Evolutionary conservation across 345 rosid species (phyloP), one percentile per base, ranked within the genome.

Genomic region (Syzygium aqueum): DNA sequence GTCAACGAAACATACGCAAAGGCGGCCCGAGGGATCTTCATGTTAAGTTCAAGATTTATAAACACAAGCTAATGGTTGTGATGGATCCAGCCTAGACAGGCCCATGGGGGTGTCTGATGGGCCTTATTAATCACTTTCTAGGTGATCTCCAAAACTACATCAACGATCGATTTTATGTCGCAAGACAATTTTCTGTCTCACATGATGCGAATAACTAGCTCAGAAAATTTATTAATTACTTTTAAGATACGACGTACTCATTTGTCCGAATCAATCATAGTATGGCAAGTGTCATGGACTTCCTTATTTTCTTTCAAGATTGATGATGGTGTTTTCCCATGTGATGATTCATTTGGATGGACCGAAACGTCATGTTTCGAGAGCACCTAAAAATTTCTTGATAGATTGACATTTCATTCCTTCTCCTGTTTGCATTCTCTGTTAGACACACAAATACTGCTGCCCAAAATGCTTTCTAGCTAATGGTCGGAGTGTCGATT

Each of bases 321-420:
- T 0, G 17, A 33, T 9, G 6, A 67, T 17, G 19, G 2, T 33
- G 5, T 73, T 9, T 67, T 67, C 9, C 0, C 2, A 17, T 1
- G 2, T 33, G 12, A 4, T 33, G 3, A 67, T 9, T 19, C 0
- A 33, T 0, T 73, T 33, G 13, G 0, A 5, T 33, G 0, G 2
- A 33, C 8, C 10, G 2, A 73, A 30, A 30, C 0, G 11, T 30
- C 0, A 30, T 65, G 0, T 2, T 73, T 33, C 6, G 7, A 33
- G 3, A 73, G 49, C 2, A 17, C 25, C 22, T 33, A 33, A 9
- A 2, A 67, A 67, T 73, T 33, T 33, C 1, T 33, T 10, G 10
- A 0, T 33, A 73, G 0, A 33, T 73, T 0, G 2, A 33, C 3
- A 33, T 73, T 73, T 73, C 3, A 19, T 73, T 73, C 14, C 2